Evolutionary conservation across 1,284 basidiomycete species (phyloP).

Genomic region (Gomphus bonarii): DNA sequence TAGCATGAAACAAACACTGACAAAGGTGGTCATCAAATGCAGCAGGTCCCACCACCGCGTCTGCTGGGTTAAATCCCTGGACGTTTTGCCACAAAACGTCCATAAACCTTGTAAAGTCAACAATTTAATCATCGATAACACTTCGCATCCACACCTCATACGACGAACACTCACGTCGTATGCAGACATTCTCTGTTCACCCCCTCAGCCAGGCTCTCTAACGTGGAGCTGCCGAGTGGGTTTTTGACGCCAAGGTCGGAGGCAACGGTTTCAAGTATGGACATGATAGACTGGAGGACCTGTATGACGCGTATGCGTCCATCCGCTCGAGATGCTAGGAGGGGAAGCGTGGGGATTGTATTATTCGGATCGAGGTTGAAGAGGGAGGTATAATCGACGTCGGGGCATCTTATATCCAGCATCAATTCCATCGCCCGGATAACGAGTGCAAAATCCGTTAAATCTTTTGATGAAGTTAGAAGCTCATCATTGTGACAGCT

Average conservation of each 20-base stretch:
- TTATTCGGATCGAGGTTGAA: neutral
- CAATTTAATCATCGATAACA: neutral
- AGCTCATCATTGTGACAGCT: neutral
- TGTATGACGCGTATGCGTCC: slow-evolving; percentile 32
- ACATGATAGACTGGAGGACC: slow-evolving; percentile 27
- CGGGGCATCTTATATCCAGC: slow-evolving; percentile 36
- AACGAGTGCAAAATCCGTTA: slow-evolving; percentile 57
- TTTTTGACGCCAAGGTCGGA: slow-evolving; percentile 23
- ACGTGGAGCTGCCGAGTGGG: slow-evolving; percentile 5
- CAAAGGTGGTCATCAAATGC: slow-evolving; percentile 70
- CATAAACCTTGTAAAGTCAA: slow-evolving; percentile 47
- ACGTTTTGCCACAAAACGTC: slow-evolving; percentile 66
- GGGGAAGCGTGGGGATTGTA: neutral
- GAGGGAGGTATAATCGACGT: neutral
- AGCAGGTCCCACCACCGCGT: slow-evolving; percentile 56
- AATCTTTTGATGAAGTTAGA: slow-evolving; percentile 33
- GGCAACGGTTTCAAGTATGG: slow-evolving; percentile 38
- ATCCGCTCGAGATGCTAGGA: slow-evolving; percentile 20
- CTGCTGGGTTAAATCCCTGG: slow-evolving; percentile 56
- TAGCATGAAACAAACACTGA: slow-evolving; percentile 21
- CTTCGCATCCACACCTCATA: neutral
- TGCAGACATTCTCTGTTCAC: slow-evolving; percentile 12
- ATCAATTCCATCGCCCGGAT: slow-evolving; percentile 53
- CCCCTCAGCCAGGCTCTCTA: slow-evolving; percentile 1
- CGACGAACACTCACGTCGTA: slow-evolving; percentile 12